Percentiles rank a stretch among this genome's conserved stretches.
These are phyloP conservation scores for Trichoderma sp. DNA, from an alignment of 2,329 filamentous ascomycete species.

Conservation along the genomic window DNA sequence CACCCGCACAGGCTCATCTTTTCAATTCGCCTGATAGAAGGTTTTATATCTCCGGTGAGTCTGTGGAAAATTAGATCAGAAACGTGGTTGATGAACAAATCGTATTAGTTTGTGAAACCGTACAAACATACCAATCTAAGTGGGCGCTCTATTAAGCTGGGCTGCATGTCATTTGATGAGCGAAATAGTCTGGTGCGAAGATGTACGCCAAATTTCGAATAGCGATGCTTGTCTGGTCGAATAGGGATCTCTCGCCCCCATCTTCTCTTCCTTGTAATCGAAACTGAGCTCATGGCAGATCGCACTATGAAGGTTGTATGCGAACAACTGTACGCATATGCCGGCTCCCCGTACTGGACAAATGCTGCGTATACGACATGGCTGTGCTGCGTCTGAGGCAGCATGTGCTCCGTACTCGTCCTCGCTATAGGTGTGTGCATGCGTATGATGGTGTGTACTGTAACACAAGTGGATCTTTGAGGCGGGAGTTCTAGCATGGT, in stretches of 20 bases:
- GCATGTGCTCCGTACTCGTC: background rate
- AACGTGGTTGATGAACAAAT: conserved; percentile 6
- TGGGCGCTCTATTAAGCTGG: background rate
- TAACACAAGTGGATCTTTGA: conserved; percentile 30
- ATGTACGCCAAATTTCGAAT: background rate
- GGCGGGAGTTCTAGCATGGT: conserved; percentile 34
- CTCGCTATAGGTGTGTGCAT: background rate
- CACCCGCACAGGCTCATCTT: background rate
- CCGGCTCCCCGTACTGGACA: conserved; percentile 1
- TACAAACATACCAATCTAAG: background rate
- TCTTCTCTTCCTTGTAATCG: background rate
- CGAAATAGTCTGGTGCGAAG: background rate
- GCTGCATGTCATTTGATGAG: background rate
- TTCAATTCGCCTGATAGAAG: conserved; percentile 16
- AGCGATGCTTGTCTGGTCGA: background rate
- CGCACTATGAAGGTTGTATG: conserved; percentile 22
- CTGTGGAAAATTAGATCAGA: background rate
- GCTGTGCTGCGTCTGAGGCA: background rate
- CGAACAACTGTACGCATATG: background rate
- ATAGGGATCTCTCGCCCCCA: background rate
- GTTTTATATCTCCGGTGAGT: conserved; percentile 4
- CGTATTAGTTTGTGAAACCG: conserved; percentile 9
- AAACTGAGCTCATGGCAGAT: conserved; percentile 26
- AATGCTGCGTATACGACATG: background rate
- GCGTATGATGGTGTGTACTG: conserved; percentile 5